These are phyloP conservation scores for Silene coronaria DNA, from an alignment of 179 eudicot genomes.

Conservation along the genomic window DNA sequence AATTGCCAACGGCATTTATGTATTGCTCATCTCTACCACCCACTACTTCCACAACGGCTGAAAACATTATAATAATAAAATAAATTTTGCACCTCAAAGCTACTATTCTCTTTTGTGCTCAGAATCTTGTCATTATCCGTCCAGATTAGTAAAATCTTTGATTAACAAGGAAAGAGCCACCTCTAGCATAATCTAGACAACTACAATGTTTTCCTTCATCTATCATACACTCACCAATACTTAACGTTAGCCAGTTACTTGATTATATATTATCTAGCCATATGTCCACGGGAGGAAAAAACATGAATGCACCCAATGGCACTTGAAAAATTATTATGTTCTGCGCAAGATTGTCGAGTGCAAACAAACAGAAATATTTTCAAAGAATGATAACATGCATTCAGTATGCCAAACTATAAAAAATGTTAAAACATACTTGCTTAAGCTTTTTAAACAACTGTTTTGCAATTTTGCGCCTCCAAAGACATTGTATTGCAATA, in stretches of 20 bases:
- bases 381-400: not conserved
- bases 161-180: not conserved
- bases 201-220: not conserved
- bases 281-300: not conserved
- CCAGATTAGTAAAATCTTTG: not conserved
- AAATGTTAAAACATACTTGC: constrained; percentile 41
- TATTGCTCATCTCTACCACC: not conserved
- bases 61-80: not conserved
- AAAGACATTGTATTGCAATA: constrained; percentile 69
- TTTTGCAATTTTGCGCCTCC: constrained; percentile 81
- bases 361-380: not conserved
- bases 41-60: not conserved
- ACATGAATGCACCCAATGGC: not conserved
- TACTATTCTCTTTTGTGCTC: not conserved
- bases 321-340: not conserved
- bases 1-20: constrained; percentile 1
- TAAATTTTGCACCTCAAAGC: not conserved
- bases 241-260: not conserved
- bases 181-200: not conserved
- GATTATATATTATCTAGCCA: not conserved
- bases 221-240: not conserved
- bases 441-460: constrained; percentile 67
- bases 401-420: not conserved
- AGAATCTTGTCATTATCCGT: constrained; percentile 4
- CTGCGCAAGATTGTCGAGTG: not conserved